Evolutionary conservation across 257 asterid species (phyloP).

Genomic region (Solanum megistacrolobum): DNA sequence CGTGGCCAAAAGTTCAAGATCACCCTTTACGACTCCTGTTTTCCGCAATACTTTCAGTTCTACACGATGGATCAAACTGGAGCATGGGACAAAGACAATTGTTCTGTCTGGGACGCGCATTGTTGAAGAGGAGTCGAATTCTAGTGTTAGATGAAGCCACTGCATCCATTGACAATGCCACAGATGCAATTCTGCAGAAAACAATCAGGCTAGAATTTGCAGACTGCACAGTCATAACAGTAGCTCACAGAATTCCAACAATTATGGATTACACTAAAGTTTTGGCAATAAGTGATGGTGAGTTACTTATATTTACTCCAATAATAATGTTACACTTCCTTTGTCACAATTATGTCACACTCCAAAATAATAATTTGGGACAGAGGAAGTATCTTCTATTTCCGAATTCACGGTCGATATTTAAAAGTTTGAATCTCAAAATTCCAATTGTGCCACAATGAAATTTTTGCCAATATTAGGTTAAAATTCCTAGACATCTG

Average conservation of each 20-base stretch:
- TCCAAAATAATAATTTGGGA: background rate
- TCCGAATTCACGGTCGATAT: background rate
- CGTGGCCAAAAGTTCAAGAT: too few relatives aligned
- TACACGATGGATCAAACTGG: background rate
- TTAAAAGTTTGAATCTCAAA: background rate
- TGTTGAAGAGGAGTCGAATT: too few relatives aligned
- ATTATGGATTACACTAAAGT: constrained; percentile 3
- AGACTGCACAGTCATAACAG: too few relatives aligned
- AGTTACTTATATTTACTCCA: background rate
- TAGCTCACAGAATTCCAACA: background rate
- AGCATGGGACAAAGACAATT: too few relatives aligned
- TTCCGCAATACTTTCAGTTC: background rate
- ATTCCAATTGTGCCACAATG: background rate
- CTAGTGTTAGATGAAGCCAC: too few relatives aligned
- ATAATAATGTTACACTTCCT: too few relatives aligned
- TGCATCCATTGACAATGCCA: too few relatives aligned
- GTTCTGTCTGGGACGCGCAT: too few relatives aligned
- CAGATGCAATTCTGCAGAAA: too few relatives aligned
- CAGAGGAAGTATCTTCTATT: too few relatives aligned
- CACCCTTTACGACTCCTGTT: too few relatives aligned
- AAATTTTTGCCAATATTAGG: background rate
- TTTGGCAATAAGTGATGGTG: constrained; percentile 2
- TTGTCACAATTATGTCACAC: background rate
- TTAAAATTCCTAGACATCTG: background rate
- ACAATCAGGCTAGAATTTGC: too few relatives aligned